Percentiles rank a stretch among this genome's conserved stretches.
Conservation (phyloP, 495 filamentous ascomycete genomes). For the Talaromyces trachyspermus region DNA sequence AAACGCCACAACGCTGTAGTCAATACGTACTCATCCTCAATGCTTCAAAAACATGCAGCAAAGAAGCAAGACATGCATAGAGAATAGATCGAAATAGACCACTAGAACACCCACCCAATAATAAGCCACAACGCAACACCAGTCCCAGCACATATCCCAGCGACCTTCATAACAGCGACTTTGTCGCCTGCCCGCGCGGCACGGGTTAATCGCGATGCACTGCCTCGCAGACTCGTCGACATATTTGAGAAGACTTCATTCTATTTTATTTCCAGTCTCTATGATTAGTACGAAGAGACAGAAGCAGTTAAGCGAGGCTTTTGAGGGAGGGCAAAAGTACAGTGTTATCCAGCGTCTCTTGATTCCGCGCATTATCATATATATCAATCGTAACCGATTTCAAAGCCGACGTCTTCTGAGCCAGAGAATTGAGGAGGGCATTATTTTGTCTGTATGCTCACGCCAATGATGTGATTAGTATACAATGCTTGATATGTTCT, state of each 20-base stretch:
- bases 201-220: conserved; percentile 75
- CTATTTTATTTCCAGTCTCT: too few relatives aligned
- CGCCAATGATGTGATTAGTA: too few relatives aligned
- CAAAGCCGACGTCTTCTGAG: conserved; percentile 81
- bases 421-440: conserved; percentile 84
- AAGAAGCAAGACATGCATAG: too few relatives aligned
- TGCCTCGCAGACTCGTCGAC: conserved; percentile 63
- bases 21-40: too few relatives aligned
- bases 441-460: conserved; percentile 84
- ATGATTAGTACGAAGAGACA: too few relatives aligned
- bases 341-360: conserved; percentile 77
- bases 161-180: conserved; percentile 80
- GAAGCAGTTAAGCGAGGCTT: not conserved
- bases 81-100: too few relatives aligned
- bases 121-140: conserved; percentile 71
- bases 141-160: conserved; percentile 69
- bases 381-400: conserved; percentile 98
- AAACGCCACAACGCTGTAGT: too few relatives aligned
- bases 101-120: conserved; percentile 57
- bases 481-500: too few relatives aligned
- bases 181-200: conserved; percentile 91
- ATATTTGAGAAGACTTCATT: conserved; percentile 57
- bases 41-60: too few relatives aligned
- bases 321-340: conserved; percentile 40
- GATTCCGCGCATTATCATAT: conserved; percentile 85